Percentiles rank a stretch among this genome's conserved stretches.
These are phyloP conservation scores for Musa troglodytarum DNA, from an alignment of 176 grass and related monocot genomes.

Conservation along the genomic window DNA sequence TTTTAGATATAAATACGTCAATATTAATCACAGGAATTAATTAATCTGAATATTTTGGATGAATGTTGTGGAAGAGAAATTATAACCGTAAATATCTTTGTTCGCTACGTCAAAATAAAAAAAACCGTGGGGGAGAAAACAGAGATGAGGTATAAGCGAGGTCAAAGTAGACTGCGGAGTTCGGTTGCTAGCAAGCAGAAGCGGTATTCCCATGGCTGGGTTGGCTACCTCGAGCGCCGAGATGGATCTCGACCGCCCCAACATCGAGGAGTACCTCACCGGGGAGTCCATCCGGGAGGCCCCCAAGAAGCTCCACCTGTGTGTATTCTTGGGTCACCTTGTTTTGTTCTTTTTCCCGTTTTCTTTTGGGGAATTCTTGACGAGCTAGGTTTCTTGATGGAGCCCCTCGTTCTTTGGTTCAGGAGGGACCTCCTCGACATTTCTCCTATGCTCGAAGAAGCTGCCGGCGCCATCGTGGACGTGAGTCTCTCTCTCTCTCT, in stretches of 20 bases:
- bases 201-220: constrained; percentile 1
- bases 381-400: background rate
- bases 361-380: background rate
- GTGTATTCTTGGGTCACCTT: background rate
- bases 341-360: background rate
- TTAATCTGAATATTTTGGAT: no score
- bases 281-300: constrained; percentile 48
- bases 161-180: background rate
- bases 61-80: no score
- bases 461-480: constrained; percentile 91
- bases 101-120: no score
- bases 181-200: background rate
- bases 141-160: background rate
- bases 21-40: no score
- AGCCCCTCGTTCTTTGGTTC: background rate
- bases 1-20: no score
- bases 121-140: no score
- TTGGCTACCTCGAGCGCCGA: constrained; percentile 34
- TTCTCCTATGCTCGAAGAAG: constrained; percentile 80
- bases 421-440: constrained; percentile 98
- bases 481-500: constrained; percentile 31
- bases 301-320: constrained; percentile 64
- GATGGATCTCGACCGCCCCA: constrained; percentile 68
- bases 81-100: no score
- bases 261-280: constrained; percentile 82